These are phyloP conservation scores for Cladosporium halotolerans DNA, from an alignment of 2,329 filamentous ascomycete genomes.

Conservation along the genomic window DNA sequence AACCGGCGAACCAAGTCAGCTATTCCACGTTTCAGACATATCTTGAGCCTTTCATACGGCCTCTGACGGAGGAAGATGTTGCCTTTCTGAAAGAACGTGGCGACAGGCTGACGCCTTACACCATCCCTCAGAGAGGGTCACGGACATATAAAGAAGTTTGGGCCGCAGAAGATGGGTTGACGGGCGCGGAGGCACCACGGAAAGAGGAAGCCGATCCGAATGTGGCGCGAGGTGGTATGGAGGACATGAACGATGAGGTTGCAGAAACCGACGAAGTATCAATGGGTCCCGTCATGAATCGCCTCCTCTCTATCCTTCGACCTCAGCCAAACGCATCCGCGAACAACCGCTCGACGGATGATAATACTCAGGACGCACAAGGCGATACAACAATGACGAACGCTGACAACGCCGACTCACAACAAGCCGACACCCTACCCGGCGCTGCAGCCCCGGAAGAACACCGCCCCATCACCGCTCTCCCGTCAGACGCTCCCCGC, in stretches of 20 bases:
- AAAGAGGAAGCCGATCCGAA: constrained; percentile 66
- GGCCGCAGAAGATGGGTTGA: constrained; percentile 85
- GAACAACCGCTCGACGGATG: constrained; percentile 44
- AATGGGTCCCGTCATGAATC: constrained; percentile 75
- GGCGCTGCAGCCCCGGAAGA: constrained; percentile 30
- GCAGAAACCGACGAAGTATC: constrained; percentile 85
- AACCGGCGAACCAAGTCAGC: constrained; percentile 88
- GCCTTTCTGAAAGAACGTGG: constrained; percentile 83
- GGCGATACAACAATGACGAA: constrained; percentile 39
- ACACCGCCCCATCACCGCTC: constrained; percentile 61
- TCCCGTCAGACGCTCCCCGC: constrained; percentile 44
- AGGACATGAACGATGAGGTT: constrained; percentile 79
- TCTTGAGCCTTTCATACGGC: constrained; percentile 83
- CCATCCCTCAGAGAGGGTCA: constrained; percentile 78
- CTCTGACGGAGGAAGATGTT: constrained; percentile 86
- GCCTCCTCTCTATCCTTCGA: constrained; percentile 72
- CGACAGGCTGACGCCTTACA: constrained; percentile 74
- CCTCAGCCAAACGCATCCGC: constrained; percentile 52
- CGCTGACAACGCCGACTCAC: constrained; percentile 38
- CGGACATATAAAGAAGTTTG: constrained; percentile 84
- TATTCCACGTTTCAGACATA: constrained; percentile 90
- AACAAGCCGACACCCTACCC: constrained; percentile 23
- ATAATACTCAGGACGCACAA: constrained; percentile 39
- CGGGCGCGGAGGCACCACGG: constrained; percentile 62
- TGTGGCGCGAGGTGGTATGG: constrained; percentile 76